Conservation (phyloP, 2,329 filamentous ascomycete genomes). For the Lecanicillium sp. region DNA sequence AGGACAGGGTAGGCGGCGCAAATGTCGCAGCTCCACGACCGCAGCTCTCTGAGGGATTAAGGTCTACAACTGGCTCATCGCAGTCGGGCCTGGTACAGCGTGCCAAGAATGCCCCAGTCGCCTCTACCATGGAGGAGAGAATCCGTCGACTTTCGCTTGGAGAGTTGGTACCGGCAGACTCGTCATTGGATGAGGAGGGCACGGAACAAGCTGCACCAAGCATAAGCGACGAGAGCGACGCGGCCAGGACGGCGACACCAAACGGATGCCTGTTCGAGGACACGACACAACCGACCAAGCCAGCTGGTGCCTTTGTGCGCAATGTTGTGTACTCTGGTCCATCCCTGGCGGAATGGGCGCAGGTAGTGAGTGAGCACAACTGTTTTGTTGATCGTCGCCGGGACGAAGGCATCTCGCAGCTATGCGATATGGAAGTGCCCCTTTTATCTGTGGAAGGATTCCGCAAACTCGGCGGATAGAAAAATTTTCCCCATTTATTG, state of each 20-base stretch:
- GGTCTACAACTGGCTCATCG: constrained; percentile 36
- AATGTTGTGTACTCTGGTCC: constrained; percentile 59
- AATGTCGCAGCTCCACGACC: constrained; percentile 23
- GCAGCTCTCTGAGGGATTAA: constrained; percentile 8
- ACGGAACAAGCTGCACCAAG: constrained; percentile 9
- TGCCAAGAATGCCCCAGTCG: constrained; percentile 33
- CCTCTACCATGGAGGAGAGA: constrained; percentile 22
- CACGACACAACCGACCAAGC: constrained; percentile 34
- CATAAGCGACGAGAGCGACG: constrained; percentile 13
- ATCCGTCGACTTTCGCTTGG: constrained; percentile 14
- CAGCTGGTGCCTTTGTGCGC: constrained; percentile 34
- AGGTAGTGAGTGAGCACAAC: constrained; percentile 71
- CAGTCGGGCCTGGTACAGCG: constrained; percentile 3
- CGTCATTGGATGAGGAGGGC: no score
- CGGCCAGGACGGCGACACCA: constrained; percentile 7
- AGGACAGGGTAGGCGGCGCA: constrained; percentile 46
- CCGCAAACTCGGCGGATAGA: constrained; percentile 25
- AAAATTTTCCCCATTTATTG: no score
- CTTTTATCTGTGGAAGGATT: constrained; percentile 34
- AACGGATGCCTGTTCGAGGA: constrained; percentile 4
- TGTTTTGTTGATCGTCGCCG: constrained; percentile 71
- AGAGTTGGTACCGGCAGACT: background rate
- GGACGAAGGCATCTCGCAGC: constrained; percentile 60
- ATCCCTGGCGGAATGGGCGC: constrained; percentile 70
- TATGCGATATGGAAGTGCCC: constrained; percentile 58